These are phyloP conservation scores for Pythium chondricola DNA, from an alignment of 352 stramenopile genomes.

Conservation along the genomic window DNA sequence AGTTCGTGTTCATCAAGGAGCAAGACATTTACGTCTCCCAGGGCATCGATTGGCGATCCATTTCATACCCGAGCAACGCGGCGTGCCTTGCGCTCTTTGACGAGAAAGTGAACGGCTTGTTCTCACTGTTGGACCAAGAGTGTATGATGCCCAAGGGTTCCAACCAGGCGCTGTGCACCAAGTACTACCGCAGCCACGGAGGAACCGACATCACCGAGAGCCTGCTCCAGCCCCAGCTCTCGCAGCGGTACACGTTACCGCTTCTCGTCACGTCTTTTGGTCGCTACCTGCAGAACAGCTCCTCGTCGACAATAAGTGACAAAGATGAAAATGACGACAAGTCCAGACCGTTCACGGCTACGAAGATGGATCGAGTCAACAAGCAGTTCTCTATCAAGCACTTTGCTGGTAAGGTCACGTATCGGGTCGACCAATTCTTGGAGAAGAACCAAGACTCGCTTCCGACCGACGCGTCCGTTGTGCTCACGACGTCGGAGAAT, in stretches of 20 bases:
- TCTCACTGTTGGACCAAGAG: conserved; percentile 79
- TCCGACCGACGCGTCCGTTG: conserved; percentile 46
- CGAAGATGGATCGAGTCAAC: conserved; percentile 80
- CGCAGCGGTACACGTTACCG: conserved; percentile 42
- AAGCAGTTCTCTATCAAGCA: conserved; percentile 79
- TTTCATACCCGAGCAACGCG: conserved; percentile 74
- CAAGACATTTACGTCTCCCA: conserved; percentile 80
- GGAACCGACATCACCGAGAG: conserved; percentile 22
- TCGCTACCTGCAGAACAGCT: conserved; percentile 40
- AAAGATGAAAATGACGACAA: conserved; percentile 29
- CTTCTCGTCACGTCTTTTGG: conserved; percentile 63
- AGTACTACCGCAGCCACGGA: conserved; percentile 77
- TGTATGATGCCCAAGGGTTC: conserved; percentile 81
- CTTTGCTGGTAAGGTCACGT: conserved; percentile 74
- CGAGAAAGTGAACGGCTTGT: conserved; percentile 71
- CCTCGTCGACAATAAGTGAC: conserved; percentile 20
- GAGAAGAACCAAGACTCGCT: conserved; percentile 86
- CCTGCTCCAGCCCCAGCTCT: conserved; percentile 30
- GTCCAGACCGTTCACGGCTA: conserved; percentile 61
- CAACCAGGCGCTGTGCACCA: conserved; percentile 70
- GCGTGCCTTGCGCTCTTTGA: conserved; percentile 80
- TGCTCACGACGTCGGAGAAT: conserved; percentile 57
- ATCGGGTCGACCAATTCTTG: conserved; percentile 74
- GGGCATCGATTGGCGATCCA: conserved; percentile 81
- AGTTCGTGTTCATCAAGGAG: conserved; percentile 85